Conservation (phyloP, 2,329 filamentous ascomycete genomes). For the Phialocephala subalpina region DNA sequence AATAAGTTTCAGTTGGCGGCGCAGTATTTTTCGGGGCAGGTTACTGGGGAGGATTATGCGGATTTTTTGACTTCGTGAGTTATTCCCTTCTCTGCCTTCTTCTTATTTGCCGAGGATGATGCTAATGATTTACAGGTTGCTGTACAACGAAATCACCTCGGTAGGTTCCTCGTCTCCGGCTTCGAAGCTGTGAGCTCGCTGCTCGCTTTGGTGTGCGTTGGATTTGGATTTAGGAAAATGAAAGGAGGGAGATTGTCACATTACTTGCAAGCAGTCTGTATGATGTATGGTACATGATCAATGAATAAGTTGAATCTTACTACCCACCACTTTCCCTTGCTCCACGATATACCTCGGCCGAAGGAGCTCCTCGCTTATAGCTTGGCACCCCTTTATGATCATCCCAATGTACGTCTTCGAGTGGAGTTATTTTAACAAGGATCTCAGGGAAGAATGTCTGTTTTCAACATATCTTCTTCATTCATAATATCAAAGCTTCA, state of each 20-base stretch:
- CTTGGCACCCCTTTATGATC: no score
- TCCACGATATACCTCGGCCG: no score
- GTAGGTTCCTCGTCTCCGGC: conserved; percentile 57
- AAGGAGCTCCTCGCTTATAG: no score
- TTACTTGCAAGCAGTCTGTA: conserved; percentile 6
- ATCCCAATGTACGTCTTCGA: no score
- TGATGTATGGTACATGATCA: conserved; percentile 3
- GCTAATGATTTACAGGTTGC: conserved; percentile 60
- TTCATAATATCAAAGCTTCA: no score
- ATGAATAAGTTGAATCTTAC: neutral
- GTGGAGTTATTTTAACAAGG: no score
- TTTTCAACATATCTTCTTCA: no score
- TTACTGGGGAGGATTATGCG: conserved; percentile 96
- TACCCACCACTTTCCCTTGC: no score
- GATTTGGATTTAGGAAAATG: neutral
- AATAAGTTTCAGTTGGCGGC: conserved; percentile 93
- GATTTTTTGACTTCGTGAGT: conserved; percentile 90
- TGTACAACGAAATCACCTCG: conserved; percentile 89
- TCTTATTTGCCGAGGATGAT: conserved; percentile 6
- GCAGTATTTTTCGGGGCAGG: conserved; percentile 91
- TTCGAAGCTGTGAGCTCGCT: conserved; percentile 40
- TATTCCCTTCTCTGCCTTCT: conserved; percentile 2
- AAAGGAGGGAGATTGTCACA: neutral
- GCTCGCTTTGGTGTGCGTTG: neutral
- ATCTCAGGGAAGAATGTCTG: no score